Evolutionary conservation across 2,329 filamentous ascomycete species (phyloP), one percentile per base, ranked within the genome.

Genomic region (Trichophyton mentagrophytes): DNA sequence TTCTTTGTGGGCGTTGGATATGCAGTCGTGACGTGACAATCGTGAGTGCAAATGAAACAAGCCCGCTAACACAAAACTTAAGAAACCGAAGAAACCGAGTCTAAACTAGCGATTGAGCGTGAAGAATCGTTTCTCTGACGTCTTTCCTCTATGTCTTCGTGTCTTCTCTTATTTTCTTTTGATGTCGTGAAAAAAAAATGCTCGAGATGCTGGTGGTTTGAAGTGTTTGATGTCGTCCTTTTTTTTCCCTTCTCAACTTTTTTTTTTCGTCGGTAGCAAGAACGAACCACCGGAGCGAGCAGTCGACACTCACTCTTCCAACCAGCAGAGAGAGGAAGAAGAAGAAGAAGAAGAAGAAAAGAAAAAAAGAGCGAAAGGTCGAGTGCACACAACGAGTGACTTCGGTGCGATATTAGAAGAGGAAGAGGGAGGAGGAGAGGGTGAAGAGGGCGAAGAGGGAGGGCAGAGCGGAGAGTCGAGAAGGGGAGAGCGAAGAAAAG

Each of bases 311-410:
- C 44, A 47, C 44, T 44, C 44, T 47, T 47, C 51, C 51, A 33
- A n/a, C 33, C 49, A 53, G 49, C 22, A 53, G 49, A 53, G 49
- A 53, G 49, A 53, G 22, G 49, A 53, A 30, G 49, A 44, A n/a
- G 15, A 15, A 53, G 11, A 27, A 56, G 51, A 9, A 55, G 30
- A n/a, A 25, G 30, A 13, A 11, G 13, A 13, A 3, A 30, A 6
- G 25, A 27, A 13, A 27, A 33, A 38, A 20, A 56, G 51, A 25
- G n/a, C 6, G n/a, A 7, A 44, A 17, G 38, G 3, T 42, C 38
- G 15, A 42, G 38, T 42, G n/a, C 40, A 56, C 11, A 56, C 13
- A 56, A 56, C 13, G 51, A 56, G 51, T 56, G 51, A 56, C 27
- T 33, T 17, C 11, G 49, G 33, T n/a, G 30, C 40, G 33, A 57